Base-by-base conservation (phyloP, 108 stramenopile species). In the Conticribra guillardii region DNA sequence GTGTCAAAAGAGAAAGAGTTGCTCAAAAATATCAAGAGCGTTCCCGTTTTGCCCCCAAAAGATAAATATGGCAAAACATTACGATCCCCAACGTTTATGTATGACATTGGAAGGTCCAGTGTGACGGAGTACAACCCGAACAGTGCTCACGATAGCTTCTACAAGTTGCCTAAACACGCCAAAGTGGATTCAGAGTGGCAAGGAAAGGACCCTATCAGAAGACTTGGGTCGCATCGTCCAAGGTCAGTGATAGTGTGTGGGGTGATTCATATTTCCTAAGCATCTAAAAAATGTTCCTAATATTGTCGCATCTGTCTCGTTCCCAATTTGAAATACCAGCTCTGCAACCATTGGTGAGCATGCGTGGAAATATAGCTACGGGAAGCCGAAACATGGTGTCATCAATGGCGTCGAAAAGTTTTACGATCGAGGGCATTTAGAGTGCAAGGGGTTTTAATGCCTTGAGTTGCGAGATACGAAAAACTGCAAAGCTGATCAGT, bases 81-180 rank as follows among this genome's bases (percentile, higher is more conserved):
- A 28, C 37, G 68, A n/a, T 45, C 37, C 34, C 73, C 86, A 15
- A 67, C 56, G 22, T 82, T 76, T 44, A 72, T 83, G 46, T 85
- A 84, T 61, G 87, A 88, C 58, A 79, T 85, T 26, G 87, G 87
- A 54, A 41, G 80, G 26, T 70, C 80, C 0, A 55, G 23, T 24
- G 62, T 65, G 14, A 77, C 70, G 26, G 34, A 57, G 3, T 81
- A 67, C 64, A 67, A 80, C 28, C 83, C 80, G 7, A 57, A 78
- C 15, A 51, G 33, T 2, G 62, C 57, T 7, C 59, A 60, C 18
- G 83, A 84, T 55, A 59, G 69, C 47, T 84, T 80, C 60, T 84
- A 81, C 80, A 73, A 61, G 16, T 37, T 81, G 14, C 83, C 80
- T 2, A 76, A 78, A 31, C 83, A 84, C 50, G 83, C 83, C 17